Base-by-base conservation (phyloP, 148 eudicot species). In the Talinum fruticosum region DNA sequence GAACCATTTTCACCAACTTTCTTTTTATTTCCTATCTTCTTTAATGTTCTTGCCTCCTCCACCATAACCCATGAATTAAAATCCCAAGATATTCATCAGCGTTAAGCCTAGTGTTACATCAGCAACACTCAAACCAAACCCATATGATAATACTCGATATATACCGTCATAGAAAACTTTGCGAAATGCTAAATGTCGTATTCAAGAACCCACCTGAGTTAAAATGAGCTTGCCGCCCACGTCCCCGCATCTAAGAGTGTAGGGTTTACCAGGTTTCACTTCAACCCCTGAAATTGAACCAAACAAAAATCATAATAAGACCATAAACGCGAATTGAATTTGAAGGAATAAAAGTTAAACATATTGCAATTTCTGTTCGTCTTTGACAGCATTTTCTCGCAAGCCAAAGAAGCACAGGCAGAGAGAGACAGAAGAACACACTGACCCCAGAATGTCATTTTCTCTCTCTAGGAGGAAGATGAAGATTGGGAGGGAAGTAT, bases 151-250 rank as follows among this genome's bases (percentile, higher is more conserved):
- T 14, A 64, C 13, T 10, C 61, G 10, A 21, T 21, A 35, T 32
- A 3, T 21, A 72, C 33, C 61, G 10, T 75, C 14, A 26, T 67
- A 62, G n/a, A 32, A 33, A 65, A 66, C 49, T 35, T 6, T 15
- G 45, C 12, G 2, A 13, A 2, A 26, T 21, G 37, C 12, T n/a
- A 29, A 18, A 24, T 71, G 74, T n/a, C n/a, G 29, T 7, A 44
- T 28, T 26, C 0, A 24, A 30, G 30, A 66, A 68, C 70, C 47
- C 67, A 95, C 99, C 97, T 88, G 99, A 73, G 97, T 86, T 28
- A 95, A 23, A 64, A 86, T 85, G 24, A 95, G 90, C 75, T 87
- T 86, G 38, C 96, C 97, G 15, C 7, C 77, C 73, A 88, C 80
- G 8, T 79, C 80, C 45, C 76, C 89, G 49, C 24, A 78, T 3